Evolutionary conservation across 2,329 filamentous ascomycete genomes (phyloP).

Genomic region (Calonectria pauciramosa): DNA sequence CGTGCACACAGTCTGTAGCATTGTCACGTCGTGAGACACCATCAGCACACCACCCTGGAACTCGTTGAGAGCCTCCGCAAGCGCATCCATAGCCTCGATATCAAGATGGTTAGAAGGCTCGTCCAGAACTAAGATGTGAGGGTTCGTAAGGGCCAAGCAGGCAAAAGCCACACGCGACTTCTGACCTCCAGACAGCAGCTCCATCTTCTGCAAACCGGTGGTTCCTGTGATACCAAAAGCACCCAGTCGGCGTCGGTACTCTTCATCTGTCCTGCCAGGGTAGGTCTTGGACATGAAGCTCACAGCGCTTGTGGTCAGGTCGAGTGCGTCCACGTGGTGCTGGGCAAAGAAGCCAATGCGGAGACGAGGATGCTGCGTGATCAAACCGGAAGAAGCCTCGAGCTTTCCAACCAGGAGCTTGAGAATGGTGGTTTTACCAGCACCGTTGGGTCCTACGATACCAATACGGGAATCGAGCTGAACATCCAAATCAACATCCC

Average conservation of each 20-base stretch:
- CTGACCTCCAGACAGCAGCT: conserved; percentile 92
- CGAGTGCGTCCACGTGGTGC: conserved; percentile 96
- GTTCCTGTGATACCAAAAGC: conserved; percentile 93
- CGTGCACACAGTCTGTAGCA: conserved; percentile 96
- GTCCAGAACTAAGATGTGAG: conserved; percentile 97
- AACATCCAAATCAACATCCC: conserved; percentile 92
- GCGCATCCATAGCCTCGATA: conserved; percentile 98
- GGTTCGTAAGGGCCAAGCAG: conserved; percentile 93
- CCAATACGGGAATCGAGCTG: conserved; percentile 98
- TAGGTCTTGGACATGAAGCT: conserved; percentile 96
- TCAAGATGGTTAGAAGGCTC: conserved; percentile 99
- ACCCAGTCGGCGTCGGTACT: conserved; percentile 94
- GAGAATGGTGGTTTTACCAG: conserved; percentile 97
- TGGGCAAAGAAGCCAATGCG: conserved; percentile 98
- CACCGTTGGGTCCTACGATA: conserved; percentile 99
- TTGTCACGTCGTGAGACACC: conserved; percentile 99
- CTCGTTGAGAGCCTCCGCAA: conserved; percentile 84
- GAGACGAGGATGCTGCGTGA: conserved; percentile 89
- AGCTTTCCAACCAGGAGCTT: conserved; percentile 96
- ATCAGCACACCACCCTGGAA: conserved; percentile 97
- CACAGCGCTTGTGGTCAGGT: conserved; percentile 89
- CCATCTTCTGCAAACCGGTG: conserved; percentile 97
- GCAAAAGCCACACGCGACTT: conserved; percentile 99
- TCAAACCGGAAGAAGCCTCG: conserved; percentile 80
- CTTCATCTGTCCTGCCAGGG: conserved; percentile 92